Evolutionary conservation across 495 filamentous ascomycete genomes (phyloP).

Genomic region (Podospora pseudopauciseta): DNA sequence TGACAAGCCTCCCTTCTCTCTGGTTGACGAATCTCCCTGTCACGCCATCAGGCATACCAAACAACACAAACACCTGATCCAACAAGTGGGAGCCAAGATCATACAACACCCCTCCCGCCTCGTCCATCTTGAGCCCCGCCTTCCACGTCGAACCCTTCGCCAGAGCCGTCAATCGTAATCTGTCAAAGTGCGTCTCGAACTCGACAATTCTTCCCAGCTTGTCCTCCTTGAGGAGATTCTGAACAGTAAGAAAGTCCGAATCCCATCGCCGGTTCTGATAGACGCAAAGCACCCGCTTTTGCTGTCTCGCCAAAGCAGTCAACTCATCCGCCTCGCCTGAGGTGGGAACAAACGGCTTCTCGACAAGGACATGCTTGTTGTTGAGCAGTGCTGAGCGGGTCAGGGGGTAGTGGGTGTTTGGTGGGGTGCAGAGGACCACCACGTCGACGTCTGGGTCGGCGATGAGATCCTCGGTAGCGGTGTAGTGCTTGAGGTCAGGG

Average conservation of each 20-base stretch:
- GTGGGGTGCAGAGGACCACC: conserved; percentile 71
- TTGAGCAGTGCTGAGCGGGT: conserved; percentile 62
- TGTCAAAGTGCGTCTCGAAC: conserved; percentile 78
- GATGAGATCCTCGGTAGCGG: conserved; percentile 58
- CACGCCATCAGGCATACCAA: conserved; percentile 68
- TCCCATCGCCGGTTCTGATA: conserved; percentile 91
- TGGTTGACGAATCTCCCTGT: conserved; percentile 67
- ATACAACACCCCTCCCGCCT: conserved; percentile 71
- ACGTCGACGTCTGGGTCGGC: conserved; percentile 64
- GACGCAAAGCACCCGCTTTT: conserved; percentile 64
- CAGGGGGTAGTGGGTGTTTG: conserved; percentile 68
- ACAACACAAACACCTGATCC: conserved; percentile 74
- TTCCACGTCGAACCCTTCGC: conserved; percentile 59
- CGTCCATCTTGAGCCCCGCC: conserved; percentile 50
- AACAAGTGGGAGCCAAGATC: conserved; percentile 83
- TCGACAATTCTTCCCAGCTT: conserved; percentile 67
- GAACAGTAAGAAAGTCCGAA: conserved; percentile 76
- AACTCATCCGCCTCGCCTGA: conserved; percentile 68
- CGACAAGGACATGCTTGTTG: conserved; percentile 81
- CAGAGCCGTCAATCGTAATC: conserved; percentile 59
- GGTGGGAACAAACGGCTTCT: conserved; percentile 85
- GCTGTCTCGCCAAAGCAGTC: conserved; percentile 58
- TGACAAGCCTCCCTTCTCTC: conserved; percentile 44
- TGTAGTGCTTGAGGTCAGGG: conserved; percentile 62
- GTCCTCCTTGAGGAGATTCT: conserved; percentile 53